Conservation (phyloP, 306 rosid genomes). For the Trifolium repens region DNA sequence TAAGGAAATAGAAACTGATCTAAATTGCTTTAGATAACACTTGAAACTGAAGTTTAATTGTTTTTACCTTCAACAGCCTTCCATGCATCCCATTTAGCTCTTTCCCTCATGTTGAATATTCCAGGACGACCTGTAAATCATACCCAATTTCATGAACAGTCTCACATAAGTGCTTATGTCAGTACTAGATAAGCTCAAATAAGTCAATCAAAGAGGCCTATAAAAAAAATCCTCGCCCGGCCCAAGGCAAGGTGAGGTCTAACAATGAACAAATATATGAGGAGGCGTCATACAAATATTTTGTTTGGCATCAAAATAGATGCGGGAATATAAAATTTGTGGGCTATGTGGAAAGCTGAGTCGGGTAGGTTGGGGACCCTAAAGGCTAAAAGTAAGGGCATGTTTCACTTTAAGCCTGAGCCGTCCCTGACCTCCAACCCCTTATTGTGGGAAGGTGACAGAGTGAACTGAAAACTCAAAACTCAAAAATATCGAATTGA, state of each 20-base stretch:
- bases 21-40: not conserved
- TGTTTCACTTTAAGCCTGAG: not conserved
- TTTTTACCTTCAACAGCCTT: constrained; percentile 87
- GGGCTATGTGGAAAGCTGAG: not conserved
- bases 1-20: constrained; percentile 2
- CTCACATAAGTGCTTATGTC: not conserved
- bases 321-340: not conserved
- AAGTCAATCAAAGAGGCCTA: not conserved
- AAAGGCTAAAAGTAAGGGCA: not conserved
- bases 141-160: constrained; percentile 26
- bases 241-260: not conserved
- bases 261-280: not conserved
- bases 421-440: not conserved
- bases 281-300: not conserved
- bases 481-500: constrained; percentile 13
- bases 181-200: not conserved
- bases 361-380: not conserved
- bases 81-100: constrained; percentile 99
- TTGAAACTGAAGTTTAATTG: not conserved
- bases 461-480: not conserved
- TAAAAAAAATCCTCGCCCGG: not conserved
- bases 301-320: not conserved
- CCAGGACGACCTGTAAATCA: constrained; percentile 89
- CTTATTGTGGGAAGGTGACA: not conserved
- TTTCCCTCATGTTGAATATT: constrained; percentile 77